Evolutionary conservation across 1,139 yeast genomes (phyloP).

Genomic region (Candida mesenterica): DNA sequence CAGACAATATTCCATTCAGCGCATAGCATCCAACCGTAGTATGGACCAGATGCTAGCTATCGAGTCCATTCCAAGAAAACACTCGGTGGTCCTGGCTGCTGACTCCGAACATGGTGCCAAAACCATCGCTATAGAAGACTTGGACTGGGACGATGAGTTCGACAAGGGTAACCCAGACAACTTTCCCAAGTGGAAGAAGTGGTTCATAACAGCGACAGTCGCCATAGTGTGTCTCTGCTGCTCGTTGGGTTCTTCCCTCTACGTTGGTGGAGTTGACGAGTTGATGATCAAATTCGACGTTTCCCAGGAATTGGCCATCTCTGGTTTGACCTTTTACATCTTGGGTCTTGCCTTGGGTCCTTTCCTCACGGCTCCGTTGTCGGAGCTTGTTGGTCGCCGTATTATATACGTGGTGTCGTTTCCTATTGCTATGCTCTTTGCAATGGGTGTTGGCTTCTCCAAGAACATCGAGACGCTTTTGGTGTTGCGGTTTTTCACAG

Average conservation of each 20-base stretch:
- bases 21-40: slow-evolving; percentile 19
- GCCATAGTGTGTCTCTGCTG: slow-evolving; percentile 66
- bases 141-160: slow-evolving; percentile 61
- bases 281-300: slow-evolving; percentile 43
- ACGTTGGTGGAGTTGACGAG: slow-evolving; percentile 60
- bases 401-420: slow-evolving; percentile 57
- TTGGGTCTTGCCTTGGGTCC: slow-evolving; percentile 75
- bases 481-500: slow-evolving; percentile 75
- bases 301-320: slow-evolving; percentile 57
- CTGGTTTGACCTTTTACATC: slow-evolving; percentile 70
- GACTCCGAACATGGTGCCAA: slow-evolving; percentile 16
- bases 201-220: slow-evolving; percentile 62
- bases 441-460: slow-evolving; percentile 73
- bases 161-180: slow-evolving; percentile 65
- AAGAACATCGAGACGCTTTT: slow-evolving; percentile 56
- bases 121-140: slow-evolving; percentile 34
- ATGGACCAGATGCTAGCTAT: slow-evolving; percentile 11
- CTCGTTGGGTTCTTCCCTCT: slow-evolving; percentile 69
- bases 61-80: slow-evolving; percentile 8
- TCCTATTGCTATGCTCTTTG: slow-evolving; percentile 69
- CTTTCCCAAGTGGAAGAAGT: slow-evolving; percentile 62
- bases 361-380: slow-evolving; percentile 71
- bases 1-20: slow-evolving; percentile 21
- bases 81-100: background rate
- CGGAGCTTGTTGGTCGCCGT: slow-evolving; percentile 73